A percentile compares a stretch with the other conserved stretches of the same genome.
These are phyloP conservation scores for Niebla homalea DNA, from an alignment of 495 filamentous ascomycete genomes.

Conservation along the genomic window DNA sequence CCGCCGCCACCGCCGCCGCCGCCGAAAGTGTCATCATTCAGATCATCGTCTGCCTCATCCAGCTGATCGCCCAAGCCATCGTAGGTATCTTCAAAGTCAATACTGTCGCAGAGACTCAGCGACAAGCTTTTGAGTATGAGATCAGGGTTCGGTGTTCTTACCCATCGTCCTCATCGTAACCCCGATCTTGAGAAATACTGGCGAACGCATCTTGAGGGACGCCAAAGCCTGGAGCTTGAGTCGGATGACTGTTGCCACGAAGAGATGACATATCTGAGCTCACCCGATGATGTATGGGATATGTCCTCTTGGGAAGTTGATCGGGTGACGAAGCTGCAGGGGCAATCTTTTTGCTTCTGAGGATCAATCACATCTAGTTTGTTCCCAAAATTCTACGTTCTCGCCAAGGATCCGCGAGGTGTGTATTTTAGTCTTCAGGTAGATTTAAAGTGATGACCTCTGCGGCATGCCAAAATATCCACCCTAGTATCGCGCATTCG, in stretches of 20 bases:
- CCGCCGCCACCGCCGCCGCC: slow-evolving; percentile 25
- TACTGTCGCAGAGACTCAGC: slow-evolving; percentile 24
- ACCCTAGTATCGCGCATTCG: no score
- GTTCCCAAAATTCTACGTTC: no score
- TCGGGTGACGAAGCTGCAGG: no score
- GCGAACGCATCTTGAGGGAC: slow-evolving; percentile 83
- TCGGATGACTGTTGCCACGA: slow-evolving; percentile 31
- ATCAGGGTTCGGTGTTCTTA: slow-evolving; percentile 33
- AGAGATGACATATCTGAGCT: background rate
- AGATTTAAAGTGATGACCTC: no score
- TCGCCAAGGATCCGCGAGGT: no score
- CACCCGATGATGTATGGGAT: no score
- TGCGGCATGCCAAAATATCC: no score
- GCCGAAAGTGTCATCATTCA: slow-evolving; percentile 99
- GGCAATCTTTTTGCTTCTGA: no score
- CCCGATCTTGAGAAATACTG: slow-evolving; percentile 45
- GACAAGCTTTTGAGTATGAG: background rate
- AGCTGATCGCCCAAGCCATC: slow-evolving; percentile 88
- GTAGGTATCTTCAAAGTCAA: slow-evolving; percentile 97
- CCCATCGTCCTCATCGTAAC: slow-evolving; percentile 45
- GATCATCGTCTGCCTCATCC: slow-evolving; percentile 82
- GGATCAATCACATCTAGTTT: no score
- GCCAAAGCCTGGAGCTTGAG: slow-evolving; percentile 55
- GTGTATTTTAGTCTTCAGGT: no score
- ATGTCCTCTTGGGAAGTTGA: no score